phyloP scores from a whole-genome alignment of 257 asterid species.

The Cordia subcordata region DNA sequence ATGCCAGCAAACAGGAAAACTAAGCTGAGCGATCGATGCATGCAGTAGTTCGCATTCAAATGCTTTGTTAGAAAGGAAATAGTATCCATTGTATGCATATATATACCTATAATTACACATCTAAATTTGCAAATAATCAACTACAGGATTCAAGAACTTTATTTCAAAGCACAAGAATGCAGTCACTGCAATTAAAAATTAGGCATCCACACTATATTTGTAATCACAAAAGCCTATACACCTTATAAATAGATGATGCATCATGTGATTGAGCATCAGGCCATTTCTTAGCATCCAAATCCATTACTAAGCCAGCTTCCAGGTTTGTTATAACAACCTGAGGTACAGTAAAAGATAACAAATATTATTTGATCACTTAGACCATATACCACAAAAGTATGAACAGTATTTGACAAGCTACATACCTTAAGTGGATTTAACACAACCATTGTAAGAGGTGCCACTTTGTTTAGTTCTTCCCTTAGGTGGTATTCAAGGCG shows the following conservation, averaged over 20 bases:
- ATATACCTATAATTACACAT: too few relatives aligned
- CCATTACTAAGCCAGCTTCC: conserved; percentile 55
- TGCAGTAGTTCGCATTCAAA: too few relatives aligned
- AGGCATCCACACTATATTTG: not conserved
- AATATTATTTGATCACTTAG: too few relatives aligned
- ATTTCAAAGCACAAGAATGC: not conserved
- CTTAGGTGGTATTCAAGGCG: conserved; percentile 85
- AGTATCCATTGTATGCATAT: too few relatives aligned
- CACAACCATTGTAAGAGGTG: conserved; percentile 78
- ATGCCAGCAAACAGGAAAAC: conserved; percentile 10
- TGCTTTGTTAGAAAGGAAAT: too few relatives aligned
- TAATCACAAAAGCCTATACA: conserved; percentile 12
- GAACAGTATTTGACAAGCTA: not conserved
- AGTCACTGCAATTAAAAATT: too few relatives aligned
- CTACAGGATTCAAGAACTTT: not conserved
- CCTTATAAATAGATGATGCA: conserved; percentile 66
- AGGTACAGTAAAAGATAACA: conserved; percentile 1
- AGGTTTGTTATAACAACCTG: conserved; percentile 80
- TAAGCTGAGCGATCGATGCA: not conserved
- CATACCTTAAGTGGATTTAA: conserved; percentile 85
- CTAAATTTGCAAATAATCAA: too few relatives aligned
- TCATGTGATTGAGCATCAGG: conserved; percentile 77
- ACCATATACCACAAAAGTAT: not conserved
- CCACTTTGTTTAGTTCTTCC: conserved; percentile 81
- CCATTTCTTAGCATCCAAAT: conserved; percentile 88